These are phyloP conservation scores for Plenodomus tracheiphilus DNA, from an alignment of 2,329 filamentous ascomycete species.

Conservation along the genomic window DNA sequence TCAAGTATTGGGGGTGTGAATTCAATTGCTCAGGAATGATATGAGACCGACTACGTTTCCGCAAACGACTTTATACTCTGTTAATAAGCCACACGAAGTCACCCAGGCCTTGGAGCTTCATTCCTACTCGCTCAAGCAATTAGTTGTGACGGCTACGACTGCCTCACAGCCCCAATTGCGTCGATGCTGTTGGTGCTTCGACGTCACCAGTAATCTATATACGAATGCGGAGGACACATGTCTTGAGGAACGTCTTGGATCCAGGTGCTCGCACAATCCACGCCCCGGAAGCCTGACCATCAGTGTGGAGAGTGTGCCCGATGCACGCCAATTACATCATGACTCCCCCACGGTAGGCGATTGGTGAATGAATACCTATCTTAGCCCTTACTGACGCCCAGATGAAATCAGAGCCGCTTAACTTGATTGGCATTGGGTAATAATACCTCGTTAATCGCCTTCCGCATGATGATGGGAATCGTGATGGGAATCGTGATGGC, in stretches of 20 bases:
- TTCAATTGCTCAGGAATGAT: too few species aligned
- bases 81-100: background rate
- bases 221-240: background rate
- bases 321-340: constrained; percentile 1
- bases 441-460: background rate
- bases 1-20: too few species aligned
- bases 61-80: background rate
- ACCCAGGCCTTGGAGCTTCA: background rate
- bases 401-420: background rate
- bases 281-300: background rate
- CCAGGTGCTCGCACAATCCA: background rate
- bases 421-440: background rate
- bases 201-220: background rate
- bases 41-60: background rate
- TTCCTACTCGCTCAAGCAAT: background rate
- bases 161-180: constrained; percentile 1
- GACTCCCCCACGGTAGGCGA: background rate
- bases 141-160: constrained; percentile 1
- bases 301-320: background rate
- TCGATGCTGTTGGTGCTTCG: background rate
- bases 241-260: background rate
- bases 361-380: background rate
- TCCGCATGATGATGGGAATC: background rate
- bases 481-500: background rate
- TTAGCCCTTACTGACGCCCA: background rate